Conservation (phyloP, 305 asterid genomes). For the Fraxinus sp. region DNA sequence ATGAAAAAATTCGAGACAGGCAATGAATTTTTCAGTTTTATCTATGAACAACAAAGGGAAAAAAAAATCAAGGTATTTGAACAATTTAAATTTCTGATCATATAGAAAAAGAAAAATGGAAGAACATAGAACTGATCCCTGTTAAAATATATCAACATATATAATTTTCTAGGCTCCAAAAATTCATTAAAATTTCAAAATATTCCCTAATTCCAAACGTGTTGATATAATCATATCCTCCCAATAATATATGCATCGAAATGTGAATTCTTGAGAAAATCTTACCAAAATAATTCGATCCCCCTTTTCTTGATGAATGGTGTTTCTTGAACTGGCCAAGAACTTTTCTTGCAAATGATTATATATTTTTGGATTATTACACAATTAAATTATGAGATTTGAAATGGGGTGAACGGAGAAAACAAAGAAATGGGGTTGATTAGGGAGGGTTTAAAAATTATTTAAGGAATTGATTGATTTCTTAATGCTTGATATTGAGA, state of each 20-base stretch:
- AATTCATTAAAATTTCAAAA: not conserved
- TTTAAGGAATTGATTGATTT: not conserved
- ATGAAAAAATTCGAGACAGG: not conserved
- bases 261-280: not conserved
- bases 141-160: not conserved
- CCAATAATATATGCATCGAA: not conserved
- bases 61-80: not conserved
- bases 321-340: constrained; percentile 31
- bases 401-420: not conserved
- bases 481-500: constrained; percentile 11
- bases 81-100: not conserved
- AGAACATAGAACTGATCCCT: not conserved
- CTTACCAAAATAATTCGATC: not conserved
- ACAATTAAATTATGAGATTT: not conserved
- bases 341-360: constrained; percentile 18
- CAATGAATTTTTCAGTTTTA: not conserved
- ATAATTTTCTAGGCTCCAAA: not conserved
- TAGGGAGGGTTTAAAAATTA: constrained; percentile 23
- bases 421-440: constrained; percentile 17
- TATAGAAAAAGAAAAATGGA: not conserved
- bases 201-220: not conserved
- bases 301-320: not conserved
- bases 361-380: not conserved
- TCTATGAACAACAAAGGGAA: not conserved
- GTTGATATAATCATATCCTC: not conserved